Conservation (phyloP, 2,329 filamentous ascomycete genomes). For the Trichoderma arundinaceum region DNA sequence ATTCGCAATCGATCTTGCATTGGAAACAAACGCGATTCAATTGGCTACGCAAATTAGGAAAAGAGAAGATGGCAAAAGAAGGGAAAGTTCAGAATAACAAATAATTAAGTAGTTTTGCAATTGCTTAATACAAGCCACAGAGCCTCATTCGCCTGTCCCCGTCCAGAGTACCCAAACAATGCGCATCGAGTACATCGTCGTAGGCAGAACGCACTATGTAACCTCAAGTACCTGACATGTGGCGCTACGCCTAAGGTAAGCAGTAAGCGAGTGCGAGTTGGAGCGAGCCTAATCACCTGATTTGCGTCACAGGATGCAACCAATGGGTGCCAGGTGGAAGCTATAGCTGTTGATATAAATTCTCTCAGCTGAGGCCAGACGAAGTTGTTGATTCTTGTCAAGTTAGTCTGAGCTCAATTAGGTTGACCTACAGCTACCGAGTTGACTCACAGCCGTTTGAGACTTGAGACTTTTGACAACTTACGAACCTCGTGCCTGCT, state of each 20-base stretch:
- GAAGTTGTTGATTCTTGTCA: neutral
- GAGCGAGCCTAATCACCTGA: slow-evolving; percentile 18
- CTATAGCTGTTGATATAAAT: slow-evolving; percentile 4
- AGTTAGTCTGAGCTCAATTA: neutral
- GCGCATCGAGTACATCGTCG: neutral
- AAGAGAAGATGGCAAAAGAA: neutral
- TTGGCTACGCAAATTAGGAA: neutral
- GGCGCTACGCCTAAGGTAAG: neutral
- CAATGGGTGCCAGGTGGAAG: no score
- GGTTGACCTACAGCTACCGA: accelerated
- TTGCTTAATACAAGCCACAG: no score
- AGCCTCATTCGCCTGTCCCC: no score
- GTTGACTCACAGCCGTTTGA: neutral
- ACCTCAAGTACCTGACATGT: neutral
- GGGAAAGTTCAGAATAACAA: no score
- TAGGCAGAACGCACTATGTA: neutral
- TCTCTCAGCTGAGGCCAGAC: neutral
- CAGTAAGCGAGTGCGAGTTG: slow-evolving; percentile 12
- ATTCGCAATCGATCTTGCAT: neutral
- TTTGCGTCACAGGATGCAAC: slow-evolving; percentile 16
- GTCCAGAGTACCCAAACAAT: no score
- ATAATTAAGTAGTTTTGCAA: no score
- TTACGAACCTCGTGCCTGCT: neutral
- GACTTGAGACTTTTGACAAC: neutral
- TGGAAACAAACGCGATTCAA: neutral